Evolutionary conservation across 306 rosid species (phyloP).

Genomic region (Vicia faba): DNA sequence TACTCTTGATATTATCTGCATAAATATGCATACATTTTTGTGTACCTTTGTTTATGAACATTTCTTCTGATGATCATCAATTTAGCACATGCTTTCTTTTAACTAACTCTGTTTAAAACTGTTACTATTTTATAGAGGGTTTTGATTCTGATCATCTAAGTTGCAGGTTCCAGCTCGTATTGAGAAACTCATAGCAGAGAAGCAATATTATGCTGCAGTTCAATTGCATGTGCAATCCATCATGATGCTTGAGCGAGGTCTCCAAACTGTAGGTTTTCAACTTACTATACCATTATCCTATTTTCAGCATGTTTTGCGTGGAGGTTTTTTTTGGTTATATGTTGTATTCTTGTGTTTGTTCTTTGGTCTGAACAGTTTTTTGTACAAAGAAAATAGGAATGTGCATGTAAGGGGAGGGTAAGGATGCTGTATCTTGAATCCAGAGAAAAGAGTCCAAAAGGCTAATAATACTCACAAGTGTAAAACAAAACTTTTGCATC

Average conservation of each 20-base stretch:
- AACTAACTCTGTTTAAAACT: slow-evolving; percentile 23
- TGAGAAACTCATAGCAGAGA: slow-evolving; percentile 86
- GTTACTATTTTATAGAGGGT: slow-evolving; percentile 12
- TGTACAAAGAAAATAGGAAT: slow-evolving; percentile 12
- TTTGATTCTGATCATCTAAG: slow-evolving; percentile 39
- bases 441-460: slow-evolving; percentile 9
- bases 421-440: slow-evolving; percentile 20
- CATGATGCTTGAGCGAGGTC: slow-evolving; percentile 93
- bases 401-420: slow-evolving; percentile 8
- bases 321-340: slow-evolving; percentile 22
- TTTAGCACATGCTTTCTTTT: slow-evolving; percentile 20
- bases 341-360: slow-evolving; percentile 4
- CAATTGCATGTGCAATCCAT: slow-evolving; percentile 89
- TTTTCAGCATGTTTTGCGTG: slow-evolving; percentile 20
- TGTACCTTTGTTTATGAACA: slow-evolving; percentile 9
- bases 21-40: slow-evolving; percentile 15
- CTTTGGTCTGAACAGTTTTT: slow-evolving; percentile 7
- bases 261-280: slow-evolving; percentile 77
- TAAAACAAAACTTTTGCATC: slow-evolving; percentile 17
- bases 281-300: slow-evolving; percentile 24
- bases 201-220: slow-evolving; percentile 96
- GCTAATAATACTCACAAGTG: slow-evolving; percentile 4
- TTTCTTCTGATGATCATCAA: slow-evolving; percentile 16
- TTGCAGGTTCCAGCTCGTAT: slow-evolving; percentile 92
- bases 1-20: slow-evolving; percentile 8